Percentiles rank a stretch among this genome's conserved stretches.
These are phyloP conservation scores for Botryotinia narcissicola DNA, from an alignment of 2,329 filamentous ascomycete species.

Conservation along the genomic window DNA sequence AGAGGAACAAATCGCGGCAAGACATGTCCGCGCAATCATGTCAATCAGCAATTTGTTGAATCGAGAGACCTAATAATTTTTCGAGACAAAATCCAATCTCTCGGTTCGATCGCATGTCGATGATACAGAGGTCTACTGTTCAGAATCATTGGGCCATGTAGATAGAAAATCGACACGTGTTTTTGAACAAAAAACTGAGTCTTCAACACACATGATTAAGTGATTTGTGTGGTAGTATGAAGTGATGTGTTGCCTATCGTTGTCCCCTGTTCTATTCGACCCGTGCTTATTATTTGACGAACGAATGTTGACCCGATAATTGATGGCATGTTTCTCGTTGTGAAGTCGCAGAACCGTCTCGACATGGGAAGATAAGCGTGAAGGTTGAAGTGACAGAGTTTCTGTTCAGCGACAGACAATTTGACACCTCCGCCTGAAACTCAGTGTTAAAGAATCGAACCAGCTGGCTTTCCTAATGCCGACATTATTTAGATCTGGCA, in stretches of 20 bases:
- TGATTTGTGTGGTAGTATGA: background rate
- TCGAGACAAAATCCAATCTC: background rate
- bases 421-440: background rate
- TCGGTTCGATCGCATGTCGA: background rate
- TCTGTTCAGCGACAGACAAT: background rate
- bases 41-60: background rate
- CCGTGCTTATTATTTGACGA: background rate
- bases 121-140: background rate
- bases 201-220: background rate
- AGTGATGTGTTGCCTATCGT: background rate
- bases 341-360: background rate
- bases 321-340: background rate
- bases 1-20: no score
- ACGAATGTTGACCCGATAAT: no score
- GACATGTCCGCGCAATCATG: no score
- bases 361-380: background rate
- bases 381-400: background rate
- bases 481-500: rapidly evolving
- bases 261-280: background rate
- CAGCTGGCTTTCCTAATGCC: background rate
- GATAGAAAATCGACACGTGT: background rate
- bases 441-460: background rate
- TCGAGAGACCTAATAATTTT: background rate
- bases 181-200: background rate
- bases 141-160: background rate